These are phyloP conservation scores for Ophiocordyceps polyrhachis-furcata DNA, from an alignment of 2,329 filamentous ascomycete species.

Conservation along the genomic window DNA sequence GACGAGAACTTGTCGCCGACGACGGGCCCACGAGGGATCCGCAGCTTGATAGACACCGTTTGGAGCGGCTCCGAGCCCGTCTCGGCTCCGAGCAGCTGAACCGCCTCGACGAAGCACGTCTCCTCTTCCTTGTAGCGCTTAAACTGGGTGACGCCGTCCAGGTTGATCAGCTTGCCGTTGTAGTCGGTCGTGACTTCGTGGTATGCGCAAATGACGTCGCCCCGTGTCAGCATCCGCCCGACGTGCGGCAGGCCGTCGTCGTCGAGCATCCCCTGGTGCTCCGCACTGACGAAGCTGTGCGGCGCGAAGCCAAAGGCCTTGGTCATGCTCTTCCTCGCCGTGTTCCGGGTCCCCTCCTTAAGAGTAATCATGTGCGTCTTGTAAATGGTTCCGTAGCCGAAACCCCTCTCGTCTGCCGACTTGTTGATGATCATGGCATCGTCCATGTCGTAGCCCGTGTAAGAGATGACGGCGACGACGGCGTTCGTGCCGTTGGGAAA, in stretches of 20 bases:
- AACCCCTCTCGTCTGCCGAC: slow-evolving; percentile 85
- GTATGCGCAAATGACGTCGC: slow-evolving; percentile 74
- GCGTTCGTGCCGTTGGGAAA: slow-evolving; percentile 95
- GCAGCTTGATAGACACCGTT: slow-evolving; percentile 80
- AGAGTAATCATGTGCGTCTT: slow-evolving; percentile 88
- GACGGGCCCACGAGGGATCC: slow-evolving; percentile 72
- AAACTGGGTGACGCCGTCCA: slow-evolving; percentile 69
- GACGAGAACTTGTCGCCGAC: slow-evolving; percentile 99
- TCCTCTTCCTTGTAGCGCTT: slow-evolving; percentile 92
- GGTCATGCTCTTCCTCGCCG: slow-evolving; percentile 47
- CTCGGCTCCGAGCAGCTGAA: slow-evolving; percentile 76
- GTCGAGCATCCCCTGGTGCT: slow-evolving; percentile 57
- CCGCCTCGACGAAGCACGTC: slow-evolving; percentile 76
- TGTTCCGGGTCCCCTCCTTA: slow-evolving; percentile 55
- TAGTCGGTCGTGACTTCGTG: slow-evolving; percentile 74
- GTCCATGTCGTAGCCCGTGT: slow-evolving; percentile 99
- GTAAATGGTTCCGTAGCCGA: slow-evolving; percentile 91
- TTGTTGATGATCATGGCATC: slow-evolving; percentile 99
- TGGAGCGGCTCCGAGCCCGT: slow-evolving; percentile 68
- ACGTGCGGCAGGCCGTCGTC: slow-evolving; percentile 73
- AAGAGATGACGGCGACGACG: slow-evolving; percentile 92
- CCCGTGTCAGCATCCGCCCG: slow-evolving; percentile 58
- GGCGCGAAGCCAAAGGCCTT: slow-evolving; percentile 89
- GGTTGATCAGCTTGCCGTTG: slow-evolving; percentile 60
- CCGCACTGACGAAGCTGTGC: slow-evolving; percentile 49